These are phyloP conservation scores for Grosmannia huntii DNA, from an alignment of 2,329 filamentous ascomycete genomes.

Conservation along the genomic window DNA sequence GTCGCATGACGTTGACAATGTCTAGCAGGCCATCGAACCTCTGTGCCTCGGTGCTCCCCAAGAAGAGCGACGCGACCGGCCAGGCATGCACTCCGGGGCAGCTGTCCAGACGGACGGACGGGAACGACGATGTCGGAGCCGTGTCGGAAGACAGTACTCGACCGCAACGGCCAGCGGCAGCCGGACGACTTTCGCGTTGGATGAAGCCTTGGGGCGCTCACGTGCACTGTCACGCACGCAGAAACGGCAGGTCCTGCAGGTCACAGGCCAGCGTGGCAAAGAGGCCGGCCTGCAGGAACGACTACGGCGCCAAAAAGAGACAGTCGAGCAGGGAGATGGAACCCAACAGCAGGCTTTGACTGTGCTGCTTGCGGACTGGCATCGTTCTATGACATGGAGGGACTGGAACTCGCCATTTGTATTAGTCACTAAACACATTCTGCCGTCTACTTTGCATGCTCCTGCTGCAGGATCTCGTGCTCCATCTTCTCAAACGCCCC, in stretches of 20 bases:
- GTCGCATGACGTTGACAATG: conserved; percentile 26
- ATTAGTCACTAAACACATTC: background rate
- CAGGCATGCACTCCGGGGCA: too few species aligned
- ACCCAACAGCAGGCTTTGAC: too few species aligned
- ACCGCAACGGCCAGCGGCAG: conserved; percentile 45
- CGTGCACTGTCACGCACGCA: conserved; percentile 34
- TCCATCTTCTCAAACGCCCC: conserved; percentile 70
- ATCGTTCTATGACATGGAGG: too few species aligned
- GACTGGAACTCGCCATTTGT: background rate
- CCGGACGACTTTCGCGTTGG: conserved; percentile 41
- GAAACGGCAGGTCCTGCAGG: conserved; percentile 53
- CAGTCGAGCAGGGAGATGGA: conserved; percentile 60
- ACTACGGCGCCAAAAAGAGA: conserved; percentile 56
- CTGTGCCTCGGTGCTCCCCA: conserved; percentile 37
- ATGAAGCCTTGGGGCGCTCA: too few species aligned
- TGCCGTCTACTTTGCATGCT: conserved; percentile 7
- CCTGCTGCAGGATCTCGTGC: conserved; percentile 41
- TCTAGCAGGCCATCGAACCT: conserved; percentile 32
- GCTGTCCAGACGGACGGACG: too few species aligned
- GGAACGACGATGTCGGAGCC: conserved; percentile 16
- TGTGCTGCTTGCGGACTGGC: conserved; percentile 19
- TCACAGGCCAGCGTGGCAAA: conserved; percentile 44
- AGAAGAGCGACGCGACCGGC: conserved; percentile 40
- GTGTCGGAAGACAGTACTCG: conserved; percentile 34
- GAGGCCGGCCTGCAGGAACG: conserved; percentile 55